These are phyloP conservation scores for Tilletia indica DNA, from an alignment of 1,284 basidiomycete genomes.

Conservation along the genomic window DNA sequence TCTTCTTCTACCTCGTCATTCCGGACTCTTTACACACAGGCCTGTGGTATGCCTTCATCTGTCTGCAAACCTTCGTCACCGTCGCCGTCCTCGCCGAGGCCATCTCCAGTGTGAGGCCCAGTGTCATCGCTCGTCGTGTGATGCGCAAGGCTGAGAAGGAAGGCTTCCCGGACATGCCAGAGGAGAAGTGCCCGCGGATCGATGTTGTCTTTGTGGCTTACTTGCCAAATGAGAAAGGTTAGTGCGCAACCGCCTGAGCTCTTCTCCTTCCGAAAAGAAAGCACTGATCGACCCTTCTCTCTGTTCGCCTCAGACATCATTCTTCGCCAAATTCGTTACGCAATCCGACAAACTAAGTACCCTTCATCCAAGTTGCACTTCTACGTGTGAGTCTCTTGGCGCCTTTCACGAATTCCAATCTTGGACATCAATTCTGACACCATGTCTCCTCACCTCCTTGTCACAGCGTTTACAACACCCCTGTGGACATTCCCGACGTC, in stretches of 20 bases:
- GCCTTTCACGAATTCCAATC: background rate
- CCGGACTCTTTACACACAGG: constrained; percentile 36
- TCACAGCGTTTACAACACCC: constrained; percentile 44
- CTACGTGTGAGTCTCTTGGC: constrained; percentile 28
- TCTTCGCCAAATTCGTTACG: constrained; percentile 43
- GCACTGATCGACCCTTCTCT: too few species aligned
- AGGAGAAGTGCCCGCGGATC: constrained; percentile 36
- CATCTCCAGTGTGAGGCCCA: constrained; percentile 39
- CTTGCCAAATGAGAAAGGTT: constrained; percentile 40
- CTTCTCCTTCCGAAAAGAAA: too few species aligned
- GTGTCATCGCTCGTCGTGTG: constrained; percentile 36
- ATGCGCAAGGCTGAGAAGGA: constrained; percentile 36
- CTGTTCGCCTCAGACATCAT: constrained; percentile 33
- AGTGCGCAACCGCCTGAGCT: background rate
- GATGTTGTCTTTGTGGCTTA: constrained; percentile 48
- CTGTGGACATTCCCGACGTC: constrained; percentile 41
- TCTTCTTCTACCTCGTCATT: constrained; percentile 44
- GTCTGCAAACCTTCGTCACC: constrained; percentile 38
- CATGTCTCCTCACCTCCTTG: too few species aligned
- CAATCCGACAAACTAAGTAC: constrained; percentile 44
- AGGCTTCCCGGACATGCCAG: constrained; percentile 22
- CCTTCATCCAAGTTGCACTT: constrained; percentile 38
- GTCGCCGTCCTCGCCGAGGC: constrained; percentile 43
- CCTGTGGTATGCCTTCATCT: constrained; percentile 39
- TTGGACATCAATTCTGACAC: background rate